Percentiles rank a stretch among this genome's conserved stretches.
phyloP scores from a whole-genome alignment of 169 alveolate species.

The Eimeria necatrix region DNA sequence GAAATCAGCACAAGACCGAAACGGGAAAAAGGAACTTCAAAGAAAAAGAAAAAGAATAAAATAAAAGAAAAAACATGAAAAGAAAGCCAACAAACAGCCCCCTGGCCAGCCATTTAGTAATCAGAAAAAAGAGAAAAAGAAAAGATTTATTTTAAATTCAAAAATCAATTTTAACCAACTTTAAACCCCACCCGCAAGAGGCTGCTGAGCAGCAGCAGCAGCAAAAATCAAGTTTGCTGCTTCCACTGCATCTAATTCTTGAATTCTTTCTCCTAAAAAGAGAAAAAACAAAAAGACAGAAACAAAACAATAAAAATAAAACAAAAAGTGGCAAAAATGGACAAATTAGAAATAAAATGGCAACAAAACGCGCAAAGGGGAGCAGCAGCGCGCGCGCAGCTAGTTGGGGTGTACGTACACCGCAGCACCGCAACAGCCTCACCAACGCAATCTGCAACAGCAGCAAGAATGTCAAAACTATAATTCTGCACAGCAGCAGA shows the following conservation, averaged over 20 bases:
- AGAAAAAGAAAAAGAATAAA: not conserved
- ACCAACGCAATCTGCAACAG: constrained; percentile 12
- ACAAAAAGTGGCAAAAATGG: not conserved
- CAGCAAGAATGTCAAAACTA: not conserved
- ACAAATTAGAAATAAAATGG: not conserved
- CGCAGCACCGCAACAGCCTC: not conserved
- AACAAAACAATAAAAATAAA: not conserved
- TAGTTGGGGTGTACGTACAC: not conserved
- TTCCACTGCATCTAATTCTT: not conserved
- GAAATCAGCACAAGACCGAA: not conserved
- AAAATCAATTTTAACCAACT: not conserved
- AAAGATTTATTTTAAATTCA: too few species aligned
- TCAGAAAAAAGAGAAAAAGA: not conserved
- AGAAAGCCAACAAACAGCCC: not conserved
- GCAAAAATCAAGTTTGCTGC: not conserved
- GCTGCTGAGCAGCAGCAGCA: not conserved
- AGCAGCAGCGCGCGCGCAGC: too few species aligned
- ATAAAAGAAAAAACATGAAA: too few species aligned
- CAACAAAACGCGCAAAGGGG: not conserved
- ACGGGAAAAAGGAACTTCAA: not conserved
- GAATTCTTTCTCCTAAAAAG: not conserved
- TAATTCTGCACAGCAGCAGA: not conserved
- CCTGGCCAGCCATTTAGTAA: not conserved
- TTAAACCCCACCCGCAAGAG: not conserved
- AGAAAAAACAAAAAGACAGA: not conserved